Percentiles rank a stretch among this genome's conserved stretches.
Evolutionary conservation across 352 stramenopile genomes (phyloP).

Genomic region (Globisporangium solare): DNA sequence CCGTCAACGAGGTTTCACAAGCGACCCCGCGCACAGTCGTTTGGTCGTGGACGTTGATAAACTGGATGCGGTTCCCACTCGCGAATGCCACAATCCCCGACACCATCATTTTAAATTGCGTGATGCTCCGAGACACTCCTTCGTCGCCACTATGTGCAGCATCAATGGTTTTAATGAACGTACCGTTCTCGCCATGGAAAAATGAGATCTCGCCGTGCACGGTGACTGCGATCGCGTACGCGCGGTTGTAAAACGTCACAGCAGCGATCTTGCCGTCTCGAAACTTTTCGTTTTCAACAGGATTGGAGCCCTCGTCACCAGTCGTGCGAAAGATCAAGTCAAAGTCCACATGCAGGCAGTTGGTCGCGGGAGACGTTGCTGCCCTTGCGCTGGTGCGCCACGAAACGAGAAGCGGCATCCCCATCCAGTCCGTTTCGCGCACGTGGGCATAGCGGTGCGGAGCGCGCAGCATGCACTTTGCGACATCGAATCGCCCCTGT

Average conservation of each 20-base stretch:
- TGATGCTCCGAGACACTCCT: background rate
- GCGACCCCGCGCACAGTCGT: constrained; percentile 11
- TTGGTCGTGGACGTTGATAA: constrained; percentile 20
- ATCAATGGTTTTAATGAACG: constrained; percentile 10
- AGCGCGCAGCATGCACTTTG: background rate
- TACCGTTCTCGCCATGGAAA: constrained; percentile 17
- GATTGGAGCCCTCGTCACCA: background rate
- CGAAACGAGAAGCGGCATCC: background rate
- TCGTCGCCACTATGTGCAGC: background rate
- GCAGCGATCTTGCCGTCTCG: constrained; percentile 8
- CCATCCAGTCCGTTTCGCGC: constrained; percentile 1
- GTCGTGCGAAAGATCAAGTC: constrained; percentile 10
- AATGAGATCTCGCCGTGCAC: constrained; percentile 3
- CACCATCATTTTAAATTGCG: constrained; percentile 18
- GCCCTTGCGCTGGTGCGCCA: background rate
- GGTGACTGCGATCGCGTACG: constrained; percentile 10
- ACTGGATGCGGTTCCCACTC: constrained; percentile 20
- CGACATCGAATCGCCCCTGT: constrained; percentile 1
- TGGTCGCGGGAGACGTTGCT: constrained; percentile 2
- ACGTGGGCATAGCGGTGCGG: background rate
- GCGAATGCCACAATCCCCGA: constrained; percentile 24
- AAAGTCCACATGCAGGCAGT: constrained; percentile 15
- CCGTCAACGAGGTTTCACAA: constrained; percentile 22
- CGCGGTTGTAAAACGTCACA: constrained; percentile 12
- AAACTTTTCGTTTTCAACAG: background rate